A percentile compares a stretch with the other conserved stretches of the same genome.
Evolutionary conservation across 257 asterid species (phyloP).

Genomic region (Coffea eugenioides): DNA sequence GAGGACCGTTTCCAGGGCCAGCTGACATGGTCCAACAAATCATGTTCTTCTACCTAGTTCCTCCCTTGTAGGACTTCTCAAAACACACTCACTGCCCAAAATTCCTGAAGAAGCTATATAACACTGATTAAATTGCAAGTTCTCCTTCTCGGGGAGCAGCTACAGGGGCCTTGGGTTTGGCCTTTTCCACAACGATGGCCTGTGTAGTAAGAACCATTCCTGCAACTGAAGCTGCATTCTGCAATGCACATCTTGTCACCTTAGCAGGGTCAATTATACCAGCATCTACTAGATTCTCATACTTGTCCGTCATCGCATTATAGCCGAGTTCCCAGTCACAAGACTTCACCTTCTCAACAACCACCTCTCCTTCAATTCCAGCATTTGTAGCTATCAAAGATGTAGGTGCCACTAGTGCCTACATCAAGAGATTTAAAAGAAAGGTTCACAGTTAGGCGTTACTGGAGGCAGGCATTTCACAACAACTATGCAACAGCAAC

Average conservation of each 20-base stretch:
- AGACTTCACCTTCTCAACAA: conserved; percentile 71
- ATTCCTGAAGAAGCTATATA: neutral
- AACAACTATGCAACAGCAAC: neutral
- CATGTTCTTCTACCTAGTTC: neutral
- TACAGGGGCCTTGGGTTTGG: conserved; percentile 54
- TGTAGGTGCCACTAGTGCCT: conserved; percentile 88
- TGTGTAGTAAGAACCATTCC: conserved; percentile 99
- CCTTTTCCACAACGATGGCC: conserved; percentile 90
- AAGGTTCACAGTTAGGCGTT: neutral
- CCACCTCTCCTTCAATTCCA: conserved; percentile 96
- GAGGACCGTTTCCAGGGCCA: neutral
- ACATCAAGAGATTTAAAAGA: neutral
- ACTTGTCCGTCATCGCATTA: conserved; percentile 81
- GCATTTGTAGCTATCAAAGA: conserved; percentile 87
- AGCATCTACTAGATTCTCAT: conserved; percentile 74
- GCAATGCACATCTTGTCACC: conserved; percentile 83
- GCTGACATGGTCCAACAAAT: neutral
- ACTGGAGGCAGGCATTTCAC: neutral
- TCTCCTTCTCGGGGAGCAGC: conserved; percentile 48
- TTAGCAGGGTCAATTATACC: conserved; percentile 97
- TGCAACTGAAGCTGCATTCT: conserved; percentile 88
- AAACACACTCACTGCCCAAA: conserved; percentile 8
- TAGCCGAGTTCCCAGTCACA: conserved; percentile 91
- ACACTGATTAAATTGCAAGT: conserved; percentile 19
- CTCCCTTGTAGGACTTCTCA: neutral